Percentiles rank a stretch among this genome's conserved stretches.
phyloP scores from a whole-genome alignment of 805 yeast species.

The Maudiozyma serrabonitensis region DNA sequence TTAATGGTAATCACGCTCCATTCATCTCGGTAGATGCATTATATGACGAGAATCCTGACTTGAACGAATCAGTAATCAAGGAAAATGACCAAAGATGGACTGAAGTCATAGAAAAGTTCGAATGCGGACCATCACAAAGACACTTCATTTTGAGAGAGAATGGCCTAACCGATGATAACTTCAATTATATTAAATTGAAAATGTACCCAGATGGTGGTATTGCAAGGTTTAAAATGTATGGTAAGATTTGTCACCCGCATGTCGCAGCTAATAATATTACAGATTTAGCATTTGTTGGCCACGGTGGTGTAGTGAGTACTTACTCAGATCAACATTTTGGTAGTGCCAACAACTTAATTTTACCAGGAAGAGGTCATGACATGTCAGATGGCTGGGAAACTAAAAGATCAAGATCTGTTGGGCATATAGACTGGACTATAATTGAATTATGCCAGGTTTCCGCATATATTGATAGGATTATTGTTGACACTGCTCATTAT shows the following conservation, averaged over 20 bases:
- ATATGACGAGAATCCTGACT: slow-evolving; percentile 30
- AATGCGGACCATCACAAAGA: slow-evolving; percentile 83
- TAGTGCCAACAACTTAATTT: slow-evolving; percentile 73
- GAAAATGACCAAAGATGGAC: slow-evolving; percentile 51
- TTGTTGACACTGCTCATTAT: slow-evolving; percentile 87
- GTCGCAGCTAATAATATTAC: slow-evolving; percentile 16
- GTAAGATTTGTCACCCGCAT: slow-evolving; percentile 56
- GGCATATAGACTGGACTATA: slow-evolving; percentile 88
- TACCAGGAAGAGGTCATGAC: slow-evolving; percentile 92
- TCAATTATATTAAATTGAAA: slow-evolving; percentile 71
- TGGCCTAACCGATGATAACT: slow-evolving; percentile 47
- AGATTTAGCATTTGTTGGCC: slow-evolving; percentile 72
- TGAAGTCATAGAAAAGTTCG: slow-evolving; percentile 52
- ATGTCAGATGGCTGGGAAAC: slow-evolving; percentile 99
- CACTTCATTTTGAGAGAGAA: slow-evolving; percentile 65
- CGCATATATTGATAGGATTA: slow-evolving; percentile 41
- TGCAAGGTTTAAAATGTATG: slow-evolving; percentile 86
- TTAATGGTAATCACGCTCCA: slow-evolving; percentile 95
- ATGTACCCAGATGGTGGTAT: slow-evolving; percentile 99
- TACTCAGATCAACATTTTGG: slow-evolving; percentile 93
- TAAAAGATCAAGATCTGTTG: slow-evolving; percentile 69
- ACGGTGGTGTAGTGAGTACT: slow-evolving; percentile 82
- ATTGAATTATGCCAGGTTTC: slow-evolving; percentile 65
- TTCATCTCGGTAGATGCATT: slow-evolving; percentile 74
- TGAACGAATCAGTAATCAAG: slow-evolving; percentile 11